These are phyloP conservation scores for Aureobasidium sp. DNA, from an alignment of 2,329 filamentous ascomycete genomes.

Conservation along the genomic window DNA sequence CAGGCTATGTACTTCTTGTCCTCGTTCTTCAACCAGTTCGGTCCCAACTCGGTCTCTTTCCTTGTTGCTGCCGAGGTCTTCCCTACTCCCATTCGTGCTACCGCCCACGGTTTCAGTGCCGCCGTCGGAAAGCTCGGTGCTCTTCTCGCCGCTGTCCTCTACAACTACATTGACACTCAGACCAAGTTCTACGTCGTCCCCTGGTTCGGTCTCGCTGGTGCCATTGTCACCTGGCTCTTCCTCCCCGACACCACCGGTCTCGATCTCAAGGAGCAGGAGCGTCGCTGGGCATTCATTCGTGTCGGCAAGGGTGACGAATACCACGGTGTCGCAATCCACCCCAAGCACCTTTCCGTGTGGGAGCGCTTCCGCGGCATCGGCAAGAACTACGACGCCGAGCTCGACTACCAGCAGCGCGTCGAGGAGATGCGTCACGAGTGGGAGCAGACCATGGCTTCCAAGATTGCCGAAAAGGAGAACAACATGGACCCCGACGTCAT, in stretches of 20 bases:
- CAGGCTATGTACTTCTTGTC: conserved; percentile 98
- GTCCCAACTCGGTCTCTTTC: conserved; percentile 94
- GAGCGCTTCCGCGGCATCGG: conserved; percentile 72
- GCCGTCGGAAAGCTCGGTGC: conserved; percentile 85
- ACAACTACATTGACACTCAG: conserved; percentile 86
- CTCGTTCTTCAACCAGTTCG: conserved; percentile 98
- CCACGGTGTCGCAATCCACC: conserved; percentile 88
- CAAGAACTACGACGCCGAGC: conserved; percentile 75
- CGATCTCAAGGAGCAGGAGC: conserved; percentile 94
- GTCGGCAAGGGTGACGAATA: conserved; percentile 72
- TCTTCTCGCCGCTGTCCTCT: conserved; percentile 76
- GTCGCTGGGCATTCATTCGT: conserved; percentile 83
- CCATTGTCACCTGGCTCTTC: conserved; percentile 75
- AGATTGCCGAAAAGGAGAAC: conserved; percentile 43
- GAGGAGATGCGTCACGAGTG: conserved; percentile 63
- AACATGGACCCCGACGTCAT: conserved; percentile 32
- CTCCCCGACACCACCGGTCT: conserved; percentile 96
- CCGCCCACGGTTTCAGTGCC: conserved; percentile 91
- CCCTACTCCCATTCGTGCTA: conserved; percentile 86
- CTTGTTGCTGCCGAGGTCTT: conserved; percentile 94
- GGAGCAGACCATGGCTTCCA: conserved; percentile 50
- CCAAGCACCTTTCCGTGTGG: conserved; percentile 80
- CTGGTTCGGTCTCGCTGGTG: conserved; percentile 87
- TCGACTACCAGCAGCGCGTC: conserved; percentile 79
- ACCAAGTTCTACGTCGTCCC: conserved; percentile 88